Base-by-base conservation (phyloP, 2,329 filamentous ascomycete genomes). In the Aspergillus ruber region DNA sequence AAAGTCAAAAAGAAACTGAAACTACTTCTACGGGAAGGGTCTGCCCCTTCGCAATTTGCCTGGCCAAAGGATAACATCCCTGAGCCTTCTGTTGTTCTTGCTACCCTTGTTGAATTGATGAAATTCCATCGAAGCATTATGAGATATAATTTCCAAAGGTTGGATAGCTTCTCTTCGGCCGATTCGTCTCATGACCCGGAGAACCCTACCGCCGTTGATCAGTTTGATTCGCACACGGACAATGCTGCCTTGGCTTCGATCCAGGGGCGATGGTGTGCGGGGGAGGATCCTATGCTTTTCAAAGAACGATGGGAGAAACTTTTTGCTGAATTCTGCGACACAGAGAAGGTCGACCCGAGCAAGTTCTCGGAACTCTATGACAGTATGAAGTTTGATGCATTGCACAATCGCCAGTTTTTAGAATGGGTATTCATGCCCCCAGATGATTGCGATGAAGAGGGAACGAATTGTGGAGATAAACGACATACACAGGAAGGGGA, bases 1-100 rank as follows among this genome's bases (percentile, higher is more conserved):
- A 96, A 95, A 70, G 93, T 98, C 47, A 98, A 98, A 78, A 98
- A 98, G 80, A 96, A 95, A 81, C 79, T 98, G 23, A 98, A 98
- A 73, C 85, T 88, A 1, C 77, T 98, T 17, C 71, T 98, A 49
- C 84, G 93, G 25, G 88, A 95, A 67, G 93, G 91, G n/a, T 87
- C 93, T 62, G 88, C 91, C 1, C 93, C 93, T 8, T 84, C 91
- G 15, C 90, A 98, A 62, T 98, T 98, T 64, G 89, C 93, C n/a
- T 98, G 93, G 93, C 93, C 93, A 2, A 81, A 82, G 56, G 83
- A 88, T 38, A 91, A 93, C 55, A 93, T 93, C 71, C 89, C 90
- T 1, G 93, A 98, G 65, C 93, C 93, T 2, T 94, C 90, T 21
- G 83, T 95, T 56, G 93, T 98, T 3, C 88, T 95, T 63, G 85